Evolutionary conservation across 2,329 filamentous ascomycete genomes (phyloP), one percentile per base, ranked within the genome.

Genomic region (Trichoderma polysporum): DNA sequence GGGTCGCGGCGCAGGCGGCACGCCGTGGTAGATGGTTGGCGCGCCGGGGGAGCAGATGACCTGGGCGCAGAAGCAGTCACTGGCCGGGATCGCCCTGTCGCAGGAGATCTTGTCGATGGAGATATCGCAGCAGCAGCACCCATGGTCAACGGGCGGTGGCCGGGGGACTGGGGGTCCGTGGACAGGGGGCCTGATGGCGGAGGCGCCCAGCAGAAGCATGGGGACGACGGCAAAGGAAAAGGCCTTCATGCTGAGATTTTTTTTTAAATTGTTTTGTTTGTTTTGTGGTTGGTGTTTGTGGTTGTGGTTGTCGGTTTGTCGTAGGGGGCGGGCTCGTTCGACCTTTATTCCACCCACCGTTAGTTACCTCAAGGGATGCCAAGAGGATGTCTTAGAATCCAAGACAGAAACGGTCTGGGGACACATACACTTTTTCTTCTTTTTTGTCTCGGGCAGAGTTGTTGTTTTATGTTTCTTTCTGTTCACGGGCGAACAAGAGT

Each of bases 111-210:
- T 70, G 7, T 49, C 52, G 7, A 64, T 57, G 9, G 68, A 67
- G 13, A 73, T 67, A 54, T 78, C 72, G 70, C 77, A 79, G 73
- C 77, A 79, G 73, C 77, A 79, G 73, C 76, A 79, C 10, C 66
- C 64, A 39, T 71, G 39, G 17, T 33, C 67, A 19, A 41, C 17
- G 39, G 39, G 39, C 9, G 41, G 41, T 6, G n/a, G 37, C 27
- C 37, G 52, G 27, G 7, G 35, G 19, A n/a, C n/a, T n/a, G n/a
- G 33, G 31, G 41, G 35, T 47, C 68, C 29, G 31, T 68, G 59
- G 54, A 66, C 47, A 63, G 68, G 62, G 3, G 73, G 69, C 17
- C 71, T 71, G 60, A 72, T 45, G 68, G 70, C 66, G 52, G 69
- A 49, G 22, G 67, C 37, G 68, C 73, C 41, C 61, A 77, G 60